phyloP scores from a whole-genome alignment of 2,329 filamentous ascomycete species.

The Teratosphaeria zuluensis region DNA sequence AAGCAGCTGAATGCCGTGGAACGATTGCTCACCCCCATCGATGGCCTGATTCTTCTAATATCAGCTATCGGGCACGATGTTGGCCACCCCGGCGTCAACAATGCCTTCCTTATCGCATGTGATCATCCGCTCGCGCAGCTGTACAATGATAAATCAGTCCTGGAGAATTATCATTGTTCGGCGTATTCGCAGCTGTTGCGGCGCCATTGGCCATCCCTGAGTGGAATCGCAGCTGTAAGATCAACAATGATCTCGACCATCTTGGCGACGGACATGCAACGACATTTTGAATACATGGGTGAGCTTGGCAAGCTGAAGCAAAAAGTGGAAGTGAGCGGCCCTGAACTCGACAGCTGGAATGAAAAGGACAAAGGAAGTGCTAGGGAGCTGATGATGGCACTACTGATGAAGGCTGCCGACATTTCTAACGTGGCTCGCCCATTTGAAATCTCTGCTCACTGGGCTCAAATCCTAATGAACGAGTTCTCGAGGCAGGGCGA shows the following conservation, averaged over 20 bases:
- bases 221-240: slow-evolving; percentile 69
- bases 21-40: slow-evolving; percentile 69
- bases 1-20: slow-evolving; percentile 51
- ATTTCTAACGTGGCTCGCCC: slow-evolving; percentile 94
- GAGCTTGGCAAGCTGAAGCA: slow-evolving; percentile 72
- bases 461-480: slow-evolving; percentile 90
- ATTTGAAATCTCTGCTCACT: slow-evolving; percentile 71
- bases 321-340: slow-evolving; percentile 59
- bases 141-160: slow-evolving; percentile 92
- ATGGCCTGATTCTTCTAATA: slow-evolving; percentile 79
- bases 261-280: slow-evolving; percentile 90
- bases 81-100: slow-evolving; percentile 95
- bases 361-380: slow-evolving; percentile 66
- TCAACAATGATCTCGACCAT: slow-evolving; percentile 96
- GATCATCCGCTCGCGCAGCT: slow-evolving; percentile 89
- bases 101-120: slow-evolving; percentile 84
- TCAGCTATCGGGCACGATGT: slow-evolving; percentile 98
- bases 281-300: slow-evolving; percentile 96
- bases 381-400: slow-evolving; percentile 71
- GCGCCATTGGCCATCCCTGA: slow-evolving; percentile 78
- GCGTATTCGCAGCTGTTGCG: slow-evolving; percentile 93
- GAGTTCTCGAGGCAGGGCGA: slow-evolving; percentile 88
- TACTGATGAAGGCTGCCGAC: slow-evolving; percentile 95
- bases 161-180: slow-evolving; percentile 95
- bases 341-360: slow-evolving; percentile 61